These are phyloP conservation scores for Cladophialophora bantiana DNA, from an alignment of 2,329 filamentous ascomycete genomes.

Conservation along the genomic window DNA sequence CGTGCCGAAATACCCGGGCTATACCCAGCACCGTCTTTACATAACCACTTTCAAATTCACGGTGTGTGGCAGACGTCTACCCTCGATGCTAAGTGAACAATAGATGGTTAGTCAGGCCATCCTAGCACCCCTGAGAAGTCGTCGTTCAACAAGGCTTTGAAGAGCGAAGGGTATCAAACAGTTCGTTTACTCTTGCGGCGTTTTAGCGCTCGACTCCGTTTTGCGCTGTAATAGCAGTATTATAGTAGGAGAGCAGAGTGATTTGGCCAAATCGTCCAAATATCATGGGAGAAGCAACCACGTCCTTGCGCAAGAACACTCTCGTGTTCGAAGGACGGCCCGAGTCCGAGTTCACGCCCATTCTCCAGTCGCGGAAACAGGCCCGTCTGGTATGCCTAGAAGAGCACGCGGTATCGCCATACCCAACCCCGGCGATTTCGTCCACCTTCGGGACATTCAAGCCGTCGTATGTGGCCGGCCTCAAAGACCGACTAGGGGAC, in stretches of 20 bases:
- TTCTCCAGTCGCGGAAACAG: slow-evolving; percentile 1
- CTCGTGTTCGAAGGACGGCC: not conserved
- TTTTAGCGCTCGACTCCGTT: not conserved
- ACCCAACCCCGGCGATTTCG: slow-evolving; percentile 15
- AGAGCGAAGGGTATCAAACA: not conserved
- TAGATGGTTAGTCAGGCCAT: not conserved
- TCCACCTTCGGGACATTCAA: slow-evolving; percentile 26
- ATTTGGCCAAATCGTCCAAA: not conserved
- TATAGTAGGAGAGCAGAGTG: not conserved
- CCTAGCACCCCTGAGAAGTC: not conserved
- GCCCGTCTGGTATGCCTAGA: slow-evolving; percentile 31
- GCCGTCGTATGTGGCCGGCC: slow-evolving; percentile 16
- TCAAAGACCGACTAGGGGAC: slow-evolving; percentile 28
- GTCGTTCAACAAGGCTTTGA: not conserved
- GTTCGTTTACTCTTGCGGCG: not conserved
- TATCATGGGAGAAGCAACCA: not conserved
- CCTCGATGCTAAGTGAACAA: not conserved
- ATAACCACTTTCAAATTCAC: not conserved
- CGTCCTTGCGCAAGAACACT: not conserved
- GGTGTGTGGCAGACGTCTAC: not conserved
- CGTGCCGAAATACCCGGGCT: slow-evolving; percentile 6
- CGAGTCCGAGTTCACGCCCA: slow-evolving; percentile 2
- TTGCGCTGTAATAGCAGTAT: not conserved
- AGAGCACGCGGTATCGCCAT: slow-evolving; percentile 33
- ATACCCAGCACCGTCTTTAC: slow-evolving; percentile 6